Percentiles rank a stretch among this genome's conserved stretches.
These are phyloP conservation scores for Magnusiomyces tetraspermus DNA, from an alignment of 1,139 yeast species.

Conservation along the genomic window DNA sequence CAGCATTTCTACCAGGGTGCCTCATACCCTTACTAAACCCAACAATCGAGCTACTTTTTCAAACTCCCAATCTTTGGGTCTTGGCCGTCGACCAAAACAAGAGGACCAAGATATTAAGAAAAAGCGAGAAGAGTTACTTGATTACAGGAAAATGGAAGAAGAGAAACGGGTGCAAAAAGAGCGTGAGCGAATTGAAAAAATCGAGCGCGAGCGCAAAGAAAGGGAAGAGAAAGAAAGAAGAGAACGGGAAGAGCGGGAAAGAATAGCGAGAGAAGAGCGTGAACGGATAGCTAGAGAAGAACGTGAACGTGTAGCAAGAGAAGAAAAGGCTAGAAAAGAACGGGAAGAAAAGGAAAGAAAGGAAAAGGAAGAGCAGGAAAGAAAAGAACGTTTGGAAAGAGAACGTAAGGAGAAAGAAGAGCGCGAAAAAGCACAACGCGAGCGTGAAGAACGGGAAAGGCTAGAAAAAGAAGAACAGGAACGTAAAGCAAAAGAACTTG, in stretches of 20 bases:
- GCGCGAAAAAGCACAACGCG: not conserved
- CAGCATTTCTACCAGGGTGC: too few relatives aligned
- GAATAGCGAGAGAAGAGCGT: conserved; percentile 8
- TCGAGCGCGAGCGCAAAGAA: conserved; percentile 3
- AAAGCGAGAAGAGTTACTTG: conserved; percentile 7
- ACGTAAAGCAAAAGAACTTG: not conserved
- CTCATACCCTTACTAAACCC: too few relatives aligned
- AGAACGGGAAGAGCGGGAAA: conserved; percentile 3
- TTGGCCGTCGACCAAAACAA: conserved; percentile 7
- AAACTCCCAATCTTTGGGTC: not conserved
- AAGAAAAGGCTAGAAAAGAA: not conserved
- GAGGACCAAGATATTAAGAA: conserved; percentile 8
- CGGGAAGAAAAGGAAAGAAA: conserved; percentile 1
- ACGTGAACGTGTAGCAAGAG: not conserved
- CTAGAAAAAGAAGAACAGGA: not conserved
- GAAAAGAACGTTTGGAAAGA: not conserved
- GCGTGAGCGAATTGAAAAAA: not conserved
- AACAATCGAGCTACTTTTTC: not conserved
- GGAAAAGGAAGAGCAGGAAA: not conserved
- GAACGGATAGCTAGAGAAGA: conserved; percentile 4
- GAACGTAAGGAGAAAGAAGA: not conserved
- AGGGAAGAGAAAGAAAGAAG: conserved; percentile 8
- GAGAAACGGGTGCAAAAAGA: conserved; percentile 4
- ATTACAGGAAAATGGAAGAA: conserved; percentile 1
- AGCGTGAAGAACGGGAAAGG: not conserved